A percentile compares a stretch with the other conserved stretches of the same genome.
These are phyloP conservation scores for Xylaria castorea DNA, from an alignment of 495 filamentous ascomycete genomes.

Conservation along the genomic window DNA sequence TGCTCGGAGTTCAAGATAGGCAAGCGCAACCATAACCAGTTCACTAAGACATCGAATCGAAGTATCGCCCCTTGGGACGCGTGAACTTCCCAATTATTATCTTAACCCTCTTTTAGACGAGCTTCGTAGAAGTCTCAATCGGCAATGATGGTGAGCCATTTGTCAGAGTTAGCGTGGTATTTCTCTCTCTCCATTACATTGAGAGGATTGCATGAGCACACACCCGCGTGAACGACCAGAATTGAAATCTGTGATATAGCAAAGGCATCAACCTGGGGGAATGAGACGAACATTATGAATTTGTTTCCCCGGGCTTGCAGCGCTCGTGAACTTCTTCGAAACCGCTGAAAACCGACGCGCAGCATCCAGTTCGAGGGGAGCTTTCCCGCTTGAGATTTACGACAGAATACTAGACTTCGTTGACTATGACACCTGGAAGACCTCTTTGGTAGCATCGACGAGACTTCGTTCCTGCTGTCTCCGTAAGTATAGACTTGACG, in stretches of 20 bases:
- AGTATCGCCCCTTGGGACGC: too few species aligned
- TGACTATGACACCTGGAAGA: too few species aligned
- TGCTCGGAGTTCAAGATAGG: too few species aligned
- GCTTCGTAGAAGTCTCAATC: conserved; percentile 1
- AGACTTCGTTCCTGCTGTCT: too few species aligned
- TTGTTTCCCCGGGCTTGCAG: neutral
- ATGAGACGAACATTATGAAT: neutral
- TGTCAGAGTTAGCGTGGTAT: neutral
- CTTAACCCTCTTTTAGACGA: conserved; percentile 1
- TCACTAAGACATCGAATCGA: too few species aligned
- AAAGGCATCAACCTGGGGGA: neutral
- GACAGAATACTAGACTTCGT: too few species aligned
- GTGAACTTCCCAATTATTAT: conserved; percentile 7
- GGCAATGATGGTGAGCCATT: neutral
- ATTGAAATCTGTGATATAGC: neutral
- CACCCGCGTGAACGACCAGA: neutral
- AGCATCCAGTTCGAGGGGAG: neutral
- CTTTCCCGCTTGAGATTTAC: neutral
- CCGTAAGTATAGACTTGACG: too few species aligned
- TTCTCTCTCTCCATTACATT: neutral
- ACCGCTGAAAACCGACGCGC: neutral
- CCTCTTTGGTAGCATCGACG: too few species aligned
- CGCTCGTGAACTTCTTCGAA: conserved; percentile 18
- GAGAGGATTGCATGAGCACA: neutral
- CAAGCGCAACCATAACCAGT: too few species aligned